Percentiles rank a stretch among this genome's conserved stretches.
Evolutionary conservation across 1,139 yeast genomes (phyloP).

Genomic region (Saccharomyces pastorianus): DNA sequence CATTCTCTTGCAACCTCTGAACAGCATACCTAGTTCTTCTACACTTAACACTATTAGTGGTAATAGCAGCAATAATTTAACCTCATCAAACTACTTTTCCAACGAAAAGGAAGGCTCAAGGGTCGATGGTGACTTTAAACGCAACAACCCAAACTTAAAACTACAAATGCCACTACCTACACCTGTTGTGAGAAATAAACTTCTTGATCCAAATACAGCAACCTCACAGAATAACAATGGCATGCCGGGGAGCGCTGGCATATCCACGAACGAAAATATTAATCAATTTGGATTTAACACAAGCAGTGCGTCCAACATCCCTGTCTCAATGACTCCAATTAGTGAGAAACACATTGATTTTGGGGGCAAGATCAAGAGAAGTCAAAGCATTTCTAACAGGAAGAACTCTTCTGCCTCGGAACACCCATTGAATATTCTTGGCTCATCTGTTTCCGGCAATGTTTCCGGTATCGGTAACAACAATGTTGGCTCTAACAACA

Average conservation of each 20-base stretch:
- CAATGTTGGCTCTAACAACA: not conserved
- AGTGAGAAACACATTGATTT: constrained; percentile 45
- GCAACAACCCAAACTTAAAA: constrained; percentile 36
- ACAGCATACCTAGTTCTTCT: constrained; percentile 33
- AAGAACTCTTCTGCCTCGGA: constrained; percentile 10
- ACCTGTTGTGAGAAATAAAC: constrained; percentile 28
- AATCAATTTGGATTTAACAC: constrained; percentile 63
- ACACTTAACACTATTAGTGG: constrained; percentile 7
- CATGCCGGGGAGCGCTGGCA: constrained; percentile 8
- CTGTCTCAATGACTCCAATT: constrained; percentile 71
- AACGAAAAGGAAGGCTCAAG: constrained; percentile 14
- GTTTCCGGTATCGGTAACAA: constrained; percentile 2
- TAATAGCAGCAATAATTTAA: constrained; percentile 1
- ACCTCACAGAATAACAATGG: constrained; percentile 3
- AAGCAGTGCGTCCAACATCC: constrained; percentile 40
- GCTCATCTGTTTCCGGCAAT: constrained; percentile 1
- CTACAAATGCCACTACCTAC: constrained; percentile 47
- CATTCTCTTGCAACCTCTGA: constrained; percentile 52
- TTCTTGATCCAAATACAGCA: constrained; percentile 26
- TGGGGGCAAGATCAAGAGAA: constrained; percentile 20
- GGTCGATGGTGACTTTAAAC: constrained; percentile 28
- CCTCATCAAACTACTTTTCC: not conserved
- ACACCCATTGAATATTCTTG: constrained; percentile 6
- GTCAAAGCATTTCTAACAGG: constrained; percentile 21
- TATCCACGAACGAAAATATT: constrained; percentile 34